Percentiles rank a stretch among this genome's conserved stretches.
Evolutionary conservation across 2,329 filamentous ascomycete genomes (phyloP).

Genomic region (Chaetomiaceae sp.): DNA sequence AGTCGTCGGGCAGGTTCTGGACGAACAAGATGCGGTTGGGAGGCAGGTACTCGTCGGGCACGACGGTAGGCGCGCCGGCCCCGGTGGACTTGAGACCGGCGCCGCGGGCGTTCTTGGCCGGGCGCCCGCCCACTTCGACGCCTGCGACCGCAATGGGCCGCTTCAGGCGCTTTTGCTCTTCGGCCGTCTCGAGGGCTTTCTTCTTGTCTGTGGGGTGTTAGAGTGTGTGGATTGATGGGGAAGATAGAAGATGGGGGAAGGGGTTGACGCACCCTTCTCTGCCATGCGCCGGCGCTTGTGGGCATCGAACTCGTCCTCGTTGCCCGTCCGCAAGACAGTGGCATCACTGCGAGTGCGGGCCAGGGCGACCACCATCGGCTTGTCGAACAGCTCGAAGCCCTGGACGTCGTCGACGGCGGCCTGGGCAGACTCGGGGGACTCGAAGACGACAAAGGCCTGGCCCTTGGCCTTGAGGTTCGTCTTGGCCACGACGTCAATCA

Average conservation of each 20-base stretch:
- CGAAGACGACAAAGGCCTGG: constrained; percentile 92
- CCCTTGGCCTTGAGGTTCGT: constrained; percentile 88
- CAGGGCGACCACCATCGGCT: constrained; percentile 79
- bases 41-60: constrained; percentile 96
- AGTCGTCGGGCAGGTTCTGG: constrained; percentile 84
- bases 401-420: constrained; percentile 84
- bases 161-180: constrained; percentile 73
- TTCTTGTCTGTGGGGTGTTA: constrained; percentile 53
- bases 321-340: constrained; percentile 70
- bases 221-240: background rate
- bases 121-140: constrained; percentile 43
- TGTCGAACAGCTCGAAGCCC: constrained; percentile 88
- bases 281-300: constrained; percentile 81
- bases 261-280: constrained; percentile 74
- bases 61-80: constrained; percentile 61
- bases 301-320: constrained; percentile 73
- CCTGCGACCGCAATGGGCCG: constrained; percentile 40
- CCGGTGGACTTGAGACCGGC: constrained; percentile 73
- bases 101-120: constrained; percentile 65
- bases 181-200: constrained; percentile 74
- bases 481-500: constrained; percentile 66
- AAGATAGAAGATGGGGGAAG: background rate
- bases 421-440: constrained; percentile 70
- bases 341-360: constrained; percentile 84
- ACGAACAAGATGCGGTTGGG: constrained; percentile 97